A percentile compares a stretch with the other conserved stretches of the same genome.
phyloP scores from a whole-genome alignment of 176 grass and related monocot species.

The Carex scoparia region DNA sequence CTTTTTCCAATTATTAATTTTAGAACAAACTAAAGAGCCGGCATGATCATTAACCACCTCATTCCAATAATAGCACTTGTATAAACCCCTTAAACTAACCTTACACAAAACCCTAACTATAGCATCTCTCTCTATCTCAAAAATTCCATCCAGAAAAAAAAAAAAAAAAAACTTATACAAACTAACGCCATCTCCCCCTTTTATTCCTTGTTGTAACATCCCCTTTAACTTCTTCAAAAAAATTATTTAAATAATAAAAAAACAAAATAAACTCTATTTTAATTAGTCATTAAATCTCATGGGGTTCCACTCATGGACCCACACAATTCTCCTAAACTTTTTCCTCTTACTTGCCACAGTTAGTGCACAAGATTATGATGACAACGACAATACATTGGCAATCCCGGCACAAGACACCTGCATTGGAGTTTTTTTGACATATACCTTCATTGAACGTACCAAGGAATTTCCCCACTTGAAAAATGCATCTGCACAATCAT shows the following conservation, averaged over 20 bases:
- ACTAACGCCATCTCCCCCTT: constrained; percentile 40
- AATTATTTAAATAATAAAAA: not conserved
- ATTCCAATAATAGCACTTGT: constrained; percentile 18
- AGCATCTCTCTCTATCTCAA: constrained; percentile 9
- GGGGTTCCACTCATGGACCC: constrained; percentile 26
- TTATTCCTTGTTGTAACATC: constrained; percentile 28
- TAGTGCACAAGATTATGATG: constrained; percentile 46
- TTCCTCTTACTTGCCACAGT: not conserved
- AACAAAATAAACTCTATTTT: not conserved
- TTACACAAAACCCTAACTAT: constrained; percentile 17
- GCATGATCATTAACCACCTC: not conserved
- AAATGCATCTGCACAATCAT: constrained; percentile 89
- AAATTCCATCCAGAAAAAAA: constrained; percentile 32
- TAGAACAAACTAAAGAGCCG: not conserved
- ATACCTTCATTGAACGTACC: constrained; percentile 68
- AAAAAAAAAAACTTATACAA: constrained; percentile 31
- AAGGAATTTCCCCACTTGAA: constrained; percentile 83
- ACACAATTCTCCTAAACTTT: constrained; percentile 5
- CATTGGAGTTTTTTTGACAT: constrained; percentile 80
- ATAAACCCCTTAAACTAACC: constrained; percentile 1
- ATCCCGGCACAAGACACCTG: constrained; percentile 58
- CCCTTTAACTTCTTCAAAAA: not conserved
- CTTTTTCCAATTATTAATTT: too few relatives aligned
- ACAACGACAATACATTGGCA: constrained; percentile 6
- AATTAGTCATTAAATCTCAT: constrained; percentile 5